Evolutionary conservation across 2,329 filamentous ascomycete genomes (phyloP), one percentile per base, ranked within the genome.

Genomic region (Macrophomina pseudophaseolina): DNA sequence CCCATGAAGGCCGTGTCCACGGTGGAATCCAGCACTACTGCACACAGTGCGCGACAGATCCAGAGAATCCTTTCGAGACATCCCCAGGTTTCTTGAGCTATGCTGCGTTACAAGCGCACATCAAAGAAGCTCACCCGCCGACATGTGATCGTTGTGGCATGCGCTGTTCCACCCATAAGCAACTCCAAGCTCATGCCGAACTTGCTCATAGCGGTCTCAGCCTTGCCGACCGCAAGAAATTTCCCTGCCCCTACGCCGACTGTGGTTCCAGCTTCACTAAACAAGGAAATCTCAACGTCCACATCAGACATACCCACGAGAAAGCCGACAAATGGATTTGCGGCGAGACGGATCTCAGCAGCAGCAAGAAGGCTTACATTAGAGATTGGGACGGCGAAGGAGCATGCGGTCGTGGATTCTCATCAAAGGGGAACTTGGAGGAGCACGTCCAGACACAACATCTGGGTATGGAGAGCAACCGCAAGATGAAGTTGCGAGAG

Each of bases 401-500:
- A 60, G 91, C 90, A 16, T 98, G 94, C 74, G 91, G 90, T 2
- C 86, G 88, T 68, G 85, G 86, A 42, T 95, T 96, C 73, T 86
- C 87, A 67, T 91, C 90, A 68, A 97, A 96, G 77, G 85, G 87
- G 18, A 88, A 88, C 35, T 84, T 97, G 0, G 91, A 94, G 76
- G 91, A 95, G 70, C 94, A 98, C 75, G 85, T 97, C 52, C 89
- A 92, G 23, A 93, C 90, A 56, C 86, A 92, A 28, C 94, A 98
- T 76, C 82, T 97, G 32, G 88, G 89, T n/a, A 80, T 87, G 28
- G 78, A 77, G 11, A 80, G 79, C 66, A 75, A 75, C 66, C 79
- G 74, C 65, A 69, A 73, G 51, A 68, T 69, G 54, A 78, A 74
- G 73, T 74, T 77, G 69, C 69, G 75, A 59, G 72, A 74, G 67